phyloP scores from a whole-genome alignment of 225 moss, liverwort and hornwort genomes.

The Climacium dendroides region DNA sequence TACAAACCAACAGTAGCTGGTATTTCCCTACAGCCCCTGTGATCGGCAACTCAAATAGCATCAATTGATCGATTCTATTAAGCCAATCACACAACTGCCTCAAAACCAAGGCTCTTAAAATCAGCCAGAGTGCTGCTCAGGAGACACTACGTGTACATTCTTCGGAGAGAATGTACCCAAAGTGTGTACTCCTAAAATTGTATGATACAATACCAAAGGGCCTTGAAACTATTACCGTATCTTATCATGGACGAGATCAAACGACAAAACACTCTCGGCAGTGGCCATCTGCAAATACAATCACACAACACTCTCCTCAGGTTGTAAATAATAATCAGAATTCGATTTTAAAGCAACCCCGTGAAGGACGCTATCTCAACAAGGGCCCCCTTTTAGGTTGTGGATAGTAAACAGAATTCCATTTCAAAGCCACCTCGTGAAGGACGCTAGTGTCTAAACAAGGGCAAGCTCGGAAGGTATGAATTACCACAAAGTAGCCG shows the following conservation, averaged over 20 bases:
- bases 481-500: slow-evolving; percentile 65
- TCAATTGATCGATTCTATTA: neutral
- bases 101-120: neutral
- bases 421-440: neutral
- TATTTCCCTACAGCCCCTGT: slow-evolving; percentile 73
- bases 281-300: slow-evolving; percentile 79
- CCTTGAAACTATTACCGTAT: slow-evolving; percentile 39
- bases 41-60: neutral
- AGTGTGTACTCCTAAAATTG: neutral
- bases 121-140: neutral
- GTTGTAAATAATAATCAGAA: neutral
- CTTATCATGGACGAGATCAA: slow-evolving; percentile 92
- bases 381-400: neutral
- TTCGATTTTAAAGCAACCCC: neutral
- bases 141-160: neutral
- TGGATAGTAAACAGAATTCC: neutral
- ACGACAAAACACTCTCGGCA: slow-evolving; percentile 88
- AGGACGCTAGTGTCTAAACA: neutral
- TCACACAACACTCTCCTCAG: neutral
- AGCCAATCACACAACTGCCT: neutral
- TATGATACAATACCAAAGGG: neutral
- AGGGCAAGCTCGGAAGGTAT: neutral
- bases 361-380: neutral
- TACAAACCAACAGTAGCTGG: slow-evolving; percentile 86
- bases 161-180: neutral